Conservation (phyloP, 768 basidiomycete species). For the Lyophyllum shimeji region DNA sequence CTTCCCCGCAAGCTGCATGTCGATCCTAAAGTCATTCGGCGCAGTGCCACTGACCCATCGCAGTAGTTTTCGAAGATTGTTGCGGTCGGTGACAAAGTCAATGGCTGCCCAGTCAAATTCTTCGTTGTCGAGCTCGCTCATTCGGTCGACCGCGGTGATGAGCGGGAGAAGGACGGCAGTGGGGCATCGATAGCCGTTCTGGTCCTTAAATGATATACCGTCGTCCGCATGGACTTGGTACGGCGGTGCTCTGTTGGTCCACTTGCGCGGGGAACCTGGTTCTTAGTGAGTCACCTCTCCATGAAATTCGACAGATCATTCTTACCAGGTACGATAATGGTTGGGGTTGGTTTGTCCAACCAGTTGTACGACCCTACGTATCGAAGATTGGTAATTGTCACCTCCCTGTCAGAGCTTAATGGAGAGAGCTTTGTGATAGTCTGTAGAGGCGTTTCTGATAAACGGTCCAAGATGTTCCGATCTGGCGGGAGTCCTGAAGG, state of each 20-base stretch:
- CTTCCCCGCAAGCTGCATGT: slow-evolving; percentile 59
- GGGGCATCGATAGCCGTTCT: slow-evolving; percentile 51
- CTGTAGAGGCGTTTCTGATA: slow-evolving; percentile 25
- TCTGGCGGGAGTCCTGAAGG: slow-evolving; percentile 26
- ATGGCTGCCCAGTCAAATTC: slow-evolving; percentile 42
- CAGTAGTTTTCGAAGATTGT: slow-evolving; percentile 61
- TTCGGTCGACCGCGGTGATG: slow-evolving; percentile 55
- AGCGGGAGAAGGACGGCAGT: slow-evolving; percentile 48
- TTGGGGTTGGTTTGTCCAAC: slow-evolving; percentile 40
- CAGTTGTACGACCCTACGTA: slow-evolving; percentile 55
- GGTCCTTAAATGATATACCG: slow-evolving; percentile 52
- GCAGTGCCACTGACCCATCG: slow-evolving; percentile 49
- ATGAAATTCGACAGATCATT: neutral
- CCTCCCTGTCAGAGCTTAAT: slow-evolving; percentile 24
- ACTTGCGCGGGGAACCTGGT: slow-evolving; percentile 49
- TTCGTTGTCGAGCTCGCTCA: slow-evolving; percentile 28
- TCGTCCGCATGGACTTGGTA: slow-evolving; percentile 54
- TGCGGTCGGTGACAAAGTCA: slow-evolving; percentile 63
- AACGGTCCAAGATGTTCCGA: slow-evolving; percentile 35
- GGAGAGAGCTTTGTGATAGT: slow-evolving; percentile 23
- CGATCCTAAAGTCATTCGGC: slow-evolving; percentile 61
- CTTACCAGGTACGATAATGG: slow-evolving; percentile 53
- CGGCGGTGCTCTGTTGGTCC: slow-evolving; percentile 48
- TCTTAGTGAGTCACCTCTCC: neutral
- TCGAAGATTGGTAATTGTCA: slow-evolving; percentile 36